Evolutionary conservation across 768 basidiomycete species (phyloP).

Genomic region (Russula vinacea): DNA sequence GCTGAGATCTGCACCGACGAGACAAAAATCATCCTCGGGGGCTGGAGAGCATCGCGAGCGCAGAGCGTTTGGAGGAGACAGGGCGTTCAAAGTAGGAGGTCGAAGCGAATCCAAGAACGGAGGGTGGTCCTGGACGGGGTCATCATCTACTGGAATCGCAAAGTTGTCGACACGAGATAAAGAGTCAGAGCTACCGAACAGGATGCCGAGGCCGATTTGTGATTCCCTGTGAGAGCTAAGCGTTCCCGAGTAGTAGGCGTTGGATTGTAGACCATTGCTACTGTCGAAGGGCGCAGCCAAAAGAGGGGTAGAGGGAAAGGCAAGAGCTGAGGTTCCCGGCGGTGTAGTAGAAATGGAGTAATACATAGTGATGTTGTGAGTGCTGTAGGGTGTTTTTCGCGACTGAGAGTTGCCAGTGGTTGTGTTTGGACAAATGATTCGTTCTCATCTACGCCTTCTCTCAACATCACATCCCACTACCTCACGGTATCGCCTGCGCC

Average conservation of each 20-base stretch:
- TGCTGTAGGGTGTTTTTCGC: not conserved
- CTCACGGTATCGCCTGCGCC: conserved; percentile 13
- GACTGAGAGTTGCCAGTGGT: not conserved
- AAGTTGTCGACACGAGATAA: not conserved
- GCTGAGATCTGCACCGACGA: not conserved
- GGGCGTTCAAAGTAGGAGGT: not conserved
- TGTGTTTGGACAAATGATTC: conserved; percentile 13
- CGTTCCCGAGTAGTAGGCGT: conserved; percentile 15
- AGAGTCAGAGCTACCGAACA: conserved; percentile 17
- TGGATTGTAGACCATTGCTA: conserved; percentile 21
- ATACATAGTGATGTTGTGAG: conserved; percentile 18
- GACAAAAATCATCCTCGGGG: not conserved
- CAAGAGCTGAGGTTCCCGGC: conserved; percentile 4
- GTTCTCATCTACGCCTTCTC: conserved; percentile 15
- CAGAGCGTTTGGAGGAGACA: not conserved
- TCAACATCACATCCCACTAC: conserved; percentile 6
- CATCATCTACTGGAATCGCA: not conserved
- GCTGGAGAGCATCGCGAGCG: not conserved
- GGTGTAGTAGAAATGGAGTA: conserved; percentile 17
- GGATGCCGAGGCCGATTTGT: conserved; percentile 26
- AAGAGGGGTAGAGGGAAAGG: not conserved
- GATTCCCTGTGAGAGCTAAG: not conserved
- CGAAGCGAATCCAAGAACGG: conserved; percentile 12
- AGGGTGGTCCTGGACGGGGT: not conserved
- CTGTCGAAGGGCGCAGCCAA: conserved; percentile 4